Percentiles rank a stretch among this genome's conserved stretches.
phyloP scores from a whole-genome alignment of 108 stramenopile genomes.

The Cyclostephanos invisitatus region DNA sequence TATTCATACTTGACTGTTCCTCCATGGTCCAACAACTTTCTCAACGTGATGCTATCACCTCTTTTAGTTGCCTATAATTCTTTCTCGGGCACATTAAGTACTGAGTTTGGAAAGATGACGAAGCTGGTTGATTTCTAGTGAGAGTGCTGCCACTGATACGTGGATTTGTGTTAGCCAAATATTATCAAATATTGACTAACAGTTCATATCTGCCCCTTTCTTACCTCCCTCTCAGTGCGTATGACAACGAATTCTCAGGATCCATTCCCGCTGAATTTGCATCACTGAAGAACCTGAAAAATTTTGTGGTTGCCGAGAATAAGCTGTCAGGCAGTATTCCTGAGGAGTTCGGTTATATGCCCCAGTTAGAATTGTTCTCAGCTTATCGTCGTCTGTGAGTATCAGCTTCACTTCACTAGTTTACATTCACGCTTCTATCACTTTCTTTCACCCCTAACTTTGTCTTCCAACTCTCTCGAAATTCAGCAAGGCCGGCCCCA shows the following conservation, averaged over 20 bases:
- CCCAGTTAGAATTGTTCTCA: conserved; percentile 52
- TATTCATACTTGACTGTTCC: background rate
- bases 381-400: conserved; percentile 28
- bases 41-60: background rate
- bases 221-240: conserved; percentile 2
- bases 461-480: background rate
- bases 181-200: conserved; percentile 24
- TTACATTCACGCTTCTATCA: background rate
- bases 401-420: conserved; percentile 7
- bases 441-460: background rate
- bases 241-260: conserved; percentile 60
- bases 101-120: conserved; percentile 53
- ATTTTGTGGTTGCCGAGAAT: conserved; percentile 58
- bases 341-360: conserved; percentile 52
- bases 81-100: conserved; percentile 61
- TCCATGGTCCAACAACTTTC: background rate
- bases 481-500: conserved; percentile 39
- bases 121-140: conserved; percentile 57
- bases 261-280: conserved; percentile 56
- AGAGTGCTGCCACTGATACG: conserved; percentile 14
- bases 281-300: conserved; percentile 41
- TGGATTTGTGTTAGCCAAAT: background rate
- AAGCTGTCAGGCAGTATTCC: conserved; percentile 63
- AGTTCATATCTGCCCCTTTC: background rate
- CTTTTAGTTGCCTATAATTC: conserved; percentile 53